phyloP scores from a whole-genome alignment of 2,329 filamentous ascomycete species.

The Monosporascus sp. region DNA sequence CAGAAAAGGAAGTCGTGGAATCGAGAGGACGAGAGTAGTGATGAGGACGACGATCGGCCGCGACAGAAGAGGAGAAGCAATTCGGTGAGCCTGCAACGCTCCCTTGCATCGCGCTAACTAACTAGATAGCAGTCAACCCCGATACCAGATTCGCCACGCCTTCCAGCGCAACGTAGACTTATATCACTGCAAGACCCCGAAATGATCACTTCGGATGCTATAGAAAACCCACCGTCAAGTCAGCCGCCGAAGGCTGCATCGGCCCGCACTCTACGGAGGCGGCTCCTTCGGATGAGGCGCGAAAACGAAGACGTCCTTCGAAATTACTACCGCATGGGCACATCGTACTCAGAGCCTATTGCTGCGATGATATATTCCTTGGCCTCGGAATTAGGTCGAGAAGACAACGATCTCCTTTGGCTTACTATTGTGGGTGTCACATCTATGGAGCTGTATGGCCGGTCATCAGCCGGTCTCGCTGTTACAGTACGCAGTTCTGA shows the following conservation, averaged over 20 bases:
- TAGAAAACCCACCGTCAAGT: slow-evolving; percentile 49
- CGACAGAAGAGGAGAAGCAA: slow-evolving; percentile 81
- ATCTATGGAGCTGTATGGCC: slow-evolving; percentile 87
- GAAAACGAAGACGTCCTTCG: slow-evolving; percentile 73
- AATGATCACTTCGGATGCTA: slow-evolving; percentile 41
- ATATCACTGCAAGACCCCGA: slow-evolving; percentile 47
- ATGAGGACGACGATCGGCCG: slow-evolving; percentile 70
- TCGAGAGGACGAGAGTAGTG: slow-evolving; percentile 61
- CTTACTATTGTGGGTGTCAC: slow-evolving; percentile 89
- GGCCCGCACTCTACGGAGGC: slow-evolving; percentile 63
- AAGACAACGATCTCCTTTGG: slow-evolving; percentile 96
- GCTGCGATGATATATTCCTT: slow-evolving; percentile 92
- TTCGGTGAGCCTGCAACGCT: slow-evolving; percentile 53
- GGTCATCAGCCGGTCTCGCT: slow-evolving; percentile 74
- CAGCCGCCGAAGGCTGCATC: slow-evolving; percentile 60
- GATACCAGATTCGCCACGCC: slow-evolving; percentile 58
- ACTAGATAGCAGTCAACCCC: slow-evolving; percentile 50
- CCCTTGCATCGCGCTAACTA: slow-evolving; percentile 25
- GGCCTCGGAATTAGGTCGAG: slow-evolving; percentile 87
- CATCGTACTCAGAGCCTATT: slow-evolving; percentile 90
- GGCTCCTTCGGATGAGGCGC: slow-evolving; percentile 67
- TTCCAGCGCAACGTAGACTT: slow-evolving; percentile 55
- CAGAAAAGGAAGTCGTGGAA: slow-evolving; percentile 79
- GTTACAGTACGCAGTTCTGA: slow-evolving; percentile 51
- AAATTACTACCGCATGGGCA: slow-evolving; percentile 79